These are phyloP conservation scores for Penicillium diatomitis DNA, from an alignment of 495 filamentous ascomycete genomes.

Conservation along the genomic window DNA sequence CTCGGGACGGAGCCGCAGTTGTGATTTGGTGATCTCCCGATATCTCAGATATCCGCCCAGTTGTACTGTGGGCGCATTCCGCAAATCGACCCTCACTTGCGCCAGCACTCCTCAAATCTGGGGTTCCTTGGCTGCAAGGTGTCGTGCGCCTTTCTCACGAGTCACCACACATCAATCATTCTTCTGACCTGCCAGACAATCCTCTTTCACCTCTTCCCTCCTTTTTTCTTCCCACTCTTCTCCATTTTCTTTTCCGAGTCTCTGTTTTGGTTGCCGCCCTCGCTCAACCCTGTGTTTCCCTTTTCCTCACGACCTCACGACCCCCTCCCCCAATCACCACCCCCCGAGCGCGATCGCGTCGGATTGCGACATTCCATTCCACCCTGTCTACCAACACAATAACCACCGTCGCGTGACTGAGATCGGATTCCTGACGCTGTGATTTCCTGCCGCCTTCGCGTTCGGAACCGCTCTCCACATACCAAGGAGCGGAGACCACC, in stretches of 20 bases:
- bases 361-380: neutral
- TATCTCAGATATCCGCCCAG: constrained; percentile 4
- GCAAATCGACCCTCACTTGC: neutral
- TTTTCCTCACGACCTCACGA: constrained; percentile 31
- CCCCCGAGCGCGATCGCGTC: neutral
- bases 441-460: neutral
- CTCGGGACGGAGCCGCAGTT: constrained; percentile 22
- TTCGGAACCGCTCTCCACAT: constrained; percentile 8
- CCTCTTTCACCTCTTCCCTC: constrained; percentile 1
- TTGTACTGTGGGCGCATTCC: constrained; percentile 20
- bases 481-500: constrained; percentile 2
- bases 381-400: neutral
- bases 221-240: neutral
- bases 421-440: too few species aligned
- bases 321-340: neutral
- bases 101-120: too few species aligned
- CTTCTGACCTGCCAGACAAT: too few species aligned
- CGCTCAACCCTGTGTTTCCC: constrained; percentile 25
- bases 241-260: too few species aligned
- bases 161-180: too few species aligned
- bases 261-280: constrained; percentile 8
- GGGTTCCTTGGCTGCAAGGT: too few species aligned
- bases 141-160: too few species aligned
- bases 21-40: constrained; percentile 20
- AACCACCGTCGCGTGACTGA: constrained; percentile 1